A percentile compares a stretch with the other conserved stretches of the same genome.
Conservation (phyloP, 495 filamentous ascomycete species). For the Penicillium longicatenatum region DNA sequence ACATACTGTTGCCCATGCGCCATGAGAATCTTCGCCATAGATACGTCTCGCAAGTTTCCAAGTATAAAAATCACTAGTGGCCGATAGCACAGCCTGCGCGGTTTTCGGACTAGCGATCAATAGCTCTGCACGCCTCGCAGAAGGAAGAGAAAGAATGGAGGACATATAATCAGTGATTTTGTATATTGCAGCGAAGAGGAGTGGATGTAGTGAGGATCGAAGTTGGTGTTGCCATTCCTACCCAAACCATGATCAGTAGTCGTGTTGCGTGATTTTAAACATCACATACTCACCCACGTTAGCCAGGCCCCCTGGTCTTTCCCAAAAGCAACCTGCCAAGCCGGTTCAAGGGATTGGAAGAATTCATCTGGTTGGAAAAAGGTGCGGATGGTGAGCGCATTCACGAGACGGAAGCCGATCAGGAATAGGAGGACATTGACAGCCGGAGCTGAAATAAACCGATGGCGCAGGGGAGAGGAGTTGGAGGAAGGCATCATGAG, state of each 20-base stretch:
- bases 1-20: slow-evolving; percentile 70
- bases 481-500: slow-evolving; percentile 17
- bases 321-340: slow-evolving; percentile 89
- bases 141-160: slow-evolving; percentile 47
- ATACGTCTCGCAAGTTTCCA: slow-evolving; percentile 77
- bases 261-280: not conserved
- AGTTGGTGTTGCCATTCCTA: slow-evolving; percentile 95
- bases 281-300: slow-evolving; percentile 74
- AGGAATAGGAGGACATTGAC: slow-evolving; percentile 59
- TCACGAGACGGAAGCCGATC: slow-evolving; percentile 76
- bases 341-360: slow-evolving; percentile 94
- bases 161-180: slow-evolving; percentile 56
- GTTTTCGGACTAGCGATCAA: slow-evolving; percentile 73
- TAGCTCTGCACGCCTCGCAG: slow-evolving; percentile 57
- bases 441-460: slow-evolving; percentile 14
- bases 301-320: slow-evolving; percentile 79
- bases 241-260: not conserved
- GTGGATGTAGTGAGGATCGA: slow-evolving; percentile 89
- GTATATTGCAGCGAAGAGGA: slow-evolving; percentile 80
- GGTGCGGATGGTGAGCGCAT: slow-evolving; percentile 81
- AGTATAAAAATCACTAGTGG: slow-evolving; percentile 82
- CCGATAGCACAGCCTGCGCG: slow-evolving; percentile 75
- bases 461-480: slow-evolving; percentile 11
- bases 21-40: slow-evolving; percentile 65
- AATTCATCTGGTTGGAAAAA: slow-evolving; percentile 99